Base-by-base conservation (phyloP, 176 grass and related monocot genomes). In the Aechmea fasciata region DNA sequence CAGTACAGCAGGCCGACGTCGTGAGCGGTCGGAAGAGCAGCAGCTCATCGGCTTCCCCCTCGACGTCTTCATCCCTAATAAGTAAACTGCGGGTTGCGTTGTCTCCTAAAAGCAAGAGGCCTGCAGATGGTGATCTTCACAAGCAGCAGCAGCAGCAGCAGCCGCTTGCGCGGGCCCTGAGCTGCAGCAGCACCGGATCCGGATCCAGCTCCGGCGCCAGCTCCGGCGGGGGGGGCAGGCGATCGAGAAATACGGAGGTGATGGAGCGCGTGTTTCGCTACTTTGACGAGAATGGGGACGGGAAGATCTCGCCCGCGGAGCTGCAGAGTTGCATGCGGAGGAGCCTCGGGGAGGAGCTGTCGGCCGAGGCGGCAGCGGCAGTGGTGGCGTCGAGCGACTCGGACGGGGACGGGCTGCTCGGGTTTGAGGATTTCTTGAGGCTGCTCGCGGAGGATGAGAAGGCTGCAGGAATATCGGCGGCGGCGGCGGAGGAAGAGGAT, bases 211-310 rank as follows among this genome's bases (percentile, higher is more conserved):
- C 29, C 4, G 33, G 33, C 4, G 4, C 33, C 33, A 7, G 33
- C 33, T 41, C 33, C 33, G 0, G 33, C 33, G 33, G 33, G 33
- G 33, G 33, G 4, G 7, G 33, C 33, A 7, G 33, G 33, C 33
- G 33, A 41, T 41, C 33, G 33, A 41, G 33, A 41, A 41, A 41
- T 41, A 41, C 33, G 2, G 55, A 61, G 7, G 17, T 22, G 17
- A 18, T 61, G 9, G n/a, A 22, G 55, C 55, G 15, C 2, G 72
- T 85, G 51, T 85, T 90, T 26, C 69, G 23, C 3, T 53, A 66
- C 4, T 54, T 90, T 71, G 87, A 85, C 55, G 71, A 71, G 59
- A 73, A 85, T 68, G 79, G 87, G 13, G 87, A 90, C 73, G 87
- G 87, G 29, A 90, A 85, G 69, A 78, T 90, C 17, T 85, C 87